A percentile compares a stretch with the other conserved stretches of the same genome.
phyloP scores from a whole-genome alignment of 176 grass and related monocot species.

The Avena insularis region DNA sequence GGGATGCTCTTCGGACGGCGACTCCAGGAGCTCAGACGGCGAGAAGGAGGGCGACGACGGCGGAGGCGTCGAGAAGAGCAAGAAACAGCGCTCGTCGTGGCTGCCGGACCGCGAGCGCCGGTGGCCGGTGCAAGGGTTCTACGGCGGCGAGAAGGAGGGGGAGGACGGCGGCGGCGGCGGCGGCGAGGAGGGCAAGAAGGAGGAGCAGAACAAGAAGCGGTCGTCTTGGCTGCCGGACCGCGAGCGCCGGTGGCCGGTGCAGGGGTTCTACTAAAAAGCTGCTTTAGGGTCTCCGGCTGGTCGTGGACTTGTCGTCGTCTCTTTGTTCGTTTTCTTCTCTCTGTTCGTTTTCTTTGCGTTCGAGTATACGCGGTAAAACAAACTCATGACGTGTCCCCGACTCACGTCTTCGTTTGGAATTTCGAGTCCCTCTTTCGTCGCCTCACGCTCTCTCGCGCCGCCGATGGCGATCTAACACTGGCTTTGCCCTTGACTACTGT shows the following conservation, averaged over 20 bases:
- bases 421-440: too few relatives aligned
- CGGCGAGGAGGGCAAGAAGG: neutral
- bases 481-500: too few relatives aligned
- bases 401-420: too few relatives aligned
- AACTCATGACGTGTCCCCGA: too few relatives aligned
- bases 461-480: too few relatives aligned
- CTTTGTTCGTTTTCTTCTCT: too few relatives aligned
- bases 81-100: slow-evolving; percentile 74
- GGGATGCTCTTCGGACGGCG: slow-evolving; percentile 22
- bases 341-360: too few relatives aligned
- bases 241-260: neutral
- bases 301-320: neutral
- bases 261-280: neutral
- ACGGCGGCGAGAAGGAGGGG: neutral
- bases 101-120: slow-evolving; percentile 71
- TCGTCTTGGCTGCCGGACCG: neutral
- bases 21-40: slow-evolving; percentile 57
- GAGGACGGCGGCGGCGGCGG: too few relatives aligned
- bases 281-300: neutral
- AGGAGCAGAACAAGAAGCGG: neutral
- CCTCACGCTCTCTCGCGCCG: too few relatives aligned
- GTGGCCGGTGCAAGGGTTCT: slow-evolving; percentile 81
- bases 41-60: slow-evolving; percentile 33
- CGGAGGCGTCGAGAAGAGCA: neutral
- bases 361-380: too few relatives aligned